phyloP scores from a whole-genome alignment of 2,329 filamentous ascomycete species.

The Fusarium anthophilum region DNA sequence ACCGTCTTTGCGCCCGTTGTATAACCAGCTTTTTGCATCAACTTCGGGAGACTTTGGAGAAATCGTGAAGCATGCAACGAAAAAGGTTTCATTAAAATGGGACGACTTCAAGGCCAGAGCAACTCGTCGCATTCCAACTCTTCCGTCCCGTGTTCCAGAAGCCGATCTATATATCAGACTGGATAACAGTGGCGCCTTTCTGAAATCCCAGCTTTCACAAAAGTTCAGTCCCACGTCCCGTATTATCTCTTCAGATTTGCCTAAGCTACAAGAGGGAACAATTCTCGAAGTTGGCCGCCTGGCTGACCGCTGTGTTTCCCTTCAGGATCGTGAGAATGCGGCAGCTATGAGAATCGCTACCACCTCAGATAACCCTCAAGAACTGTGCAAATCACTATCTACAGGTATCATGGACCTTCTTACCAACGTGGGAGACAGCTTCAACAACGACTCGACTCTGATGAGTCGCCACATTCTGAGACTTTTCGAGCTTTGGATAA shows the following conservation, averaged over 20 bases:
- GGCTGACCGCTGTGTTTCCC: background rate
- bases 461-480: constrained; percentile 54
- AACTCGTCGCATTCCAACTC: constrained; percentile 50
- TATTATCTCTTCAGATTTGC: no score
- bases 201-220: background rate
- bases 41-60: background rate
- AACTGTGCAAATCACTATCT: background rate
- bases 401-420: background rate
- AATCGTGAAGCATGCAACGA: constrained; percentile 21
- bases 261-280: background rate
- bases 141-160: constrained; percentile 51
- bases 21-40: constrained; percentile 4
- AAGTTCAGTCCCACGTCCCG: constrained; percentile 38
- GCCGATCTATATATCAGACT: constrained; percentile 50
- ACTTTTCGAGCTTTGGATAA: constrained; percentile 66
- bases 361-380: background rate
- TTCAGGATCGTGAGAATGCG: rapidly evolving
- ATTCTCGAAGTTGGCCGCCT: background rate
- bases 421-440: constrained; percentile 25
- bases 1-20: background rate
- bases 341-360: background rate
- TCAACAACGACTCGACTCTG: constrained; percentile 46
- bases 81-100: constrained; percentile 51
- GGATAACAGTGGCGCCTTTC: constrained; percentile 48
- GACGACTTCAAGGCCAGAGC: constrained; percentile 49